Evolutionary conservation across 31 red algal species (phyloP), one percentile per base, ranked within the genome.

Genomic region (Porphyra umbilicalis): DNA sequence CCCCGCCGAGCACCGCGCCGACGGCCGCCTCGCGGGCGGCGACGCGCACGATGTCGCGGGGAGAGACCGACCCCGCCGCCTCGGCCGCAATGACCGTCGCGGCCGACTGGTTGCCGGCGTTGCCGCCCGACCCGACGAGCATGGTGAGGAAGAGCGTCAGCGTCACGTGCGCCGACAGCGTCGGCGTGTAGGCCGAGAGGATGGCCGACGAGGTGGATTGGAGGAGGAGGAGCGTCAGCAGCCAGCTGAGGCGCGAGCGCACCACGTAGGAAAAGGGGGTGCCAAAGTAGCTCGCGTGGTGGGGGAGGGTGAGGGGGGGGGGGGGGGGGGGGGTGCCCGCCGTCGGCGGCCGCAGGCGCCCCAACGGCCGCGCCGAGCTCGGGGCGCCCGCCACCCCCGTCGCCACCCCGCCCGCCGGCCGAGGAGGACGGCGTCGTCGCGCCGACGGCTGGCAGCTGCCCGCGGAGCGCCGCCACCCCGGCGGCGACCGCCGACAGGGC

Each of bases 131-230:
- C 30, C 86, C 86, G 11, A 88, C 80, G 18, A 84, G 38, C 80
- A 83, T 88, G 33, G 86, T 88, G 13, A 84, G 80, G 77, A 88
- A 88, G 29, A 82, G 80, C 1, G 86, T 68, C 1, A 88, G 34
- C 33, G 77, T 33, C 9, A 88, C 75, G 39, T 84, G 79, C 16
- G 34, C 35, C 39, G 85, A 38, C 9, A 88, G 30, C 6, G 84
- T 35, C 6, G 75, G 1, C 6, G 75, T 36, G 35, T 79, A 88
- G 7, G 37, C 34, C 10, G 35, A 75, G 38, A 88, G 79, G 35
- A 88, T 82, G 38, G 84, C 38, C 36, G 86, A 88, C 0, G 79
- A 83, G 29, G 35, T 29, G 1, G 81, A 83, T 76, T 88, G 86
- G 34, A 83, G 76, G 6, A 88, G 38, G 4, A 88, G 75, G 37